phyloP scores from a whole-genome alignment of 2,329 filamentous ascomycete species.

The Verticillium longisporum region DNA sequence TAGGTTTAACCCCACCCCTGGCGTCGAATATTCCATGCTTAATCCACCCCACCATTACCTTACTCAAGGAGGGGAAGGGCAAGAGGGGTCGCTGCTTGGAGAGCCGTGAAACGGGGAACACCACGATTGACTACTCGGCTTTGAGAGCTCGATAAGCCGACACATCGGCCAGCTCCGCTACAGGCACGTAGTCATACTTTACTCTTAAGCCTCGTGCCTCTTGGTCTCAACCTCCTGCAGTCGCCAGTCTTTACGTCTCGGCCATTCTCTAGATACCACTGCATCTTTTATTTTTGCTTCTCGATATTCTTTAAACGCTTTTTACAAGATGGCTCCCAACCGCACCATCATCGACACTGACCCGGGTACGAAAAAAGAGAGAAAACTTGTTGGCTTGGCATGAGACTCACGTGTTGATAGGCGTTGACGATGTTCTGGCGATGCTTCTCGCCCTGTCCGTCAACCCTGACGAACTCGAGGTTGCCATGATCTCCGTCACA shows the following conservation, averaged over 20 bases:
- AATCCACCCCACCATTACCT: not conserved
- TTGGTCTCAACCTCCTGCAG: not conserved
- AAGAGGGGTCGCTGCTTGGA: not conserved
- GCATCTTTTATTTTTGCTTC: slow-evolving; percentile 3
- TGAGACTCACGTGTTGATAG: slow-evolving; percentile 27
- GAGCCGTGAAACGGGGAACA: not conserved
- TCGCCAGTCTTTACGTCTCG: not conserved
- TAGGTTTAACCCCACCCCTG: not conserved
- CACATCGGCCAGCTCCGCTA: not conserved
- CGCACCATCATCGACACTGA: slow-evolving; percentile 96
- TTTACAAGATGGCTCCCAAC: slow-evolving; percentile 51
- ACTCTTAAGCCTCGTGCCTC: not conserved
- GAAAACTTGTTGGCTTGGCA: not conserved
- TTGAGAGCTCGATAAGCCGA: not conserved
- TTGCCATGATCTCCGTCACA: slow-evolving; percentile 79
- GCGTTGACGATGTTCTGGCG: slow-evolving; percentile 86
- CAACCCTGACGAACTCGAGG: slow-evolving; percentile 75
- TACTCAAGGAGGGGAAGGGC: not conserved
- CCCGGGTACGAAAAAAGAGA: slow-evolving; percentile 49
- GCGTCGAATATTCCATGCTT: not conserved
- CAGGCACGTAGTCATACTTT: not conserved
- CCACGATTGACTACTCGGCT: not conserved
- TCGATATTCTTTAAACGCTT: not conserved
- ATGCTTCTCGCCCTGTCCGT: slow-evolving; percentile 81
- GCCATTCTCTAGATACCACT: not conserved